These are phyloP conservation scores for Camellia granthamiana DNA, from an alignment of 148 eudicot genomes.

Conservation along the genomic window DNA sequence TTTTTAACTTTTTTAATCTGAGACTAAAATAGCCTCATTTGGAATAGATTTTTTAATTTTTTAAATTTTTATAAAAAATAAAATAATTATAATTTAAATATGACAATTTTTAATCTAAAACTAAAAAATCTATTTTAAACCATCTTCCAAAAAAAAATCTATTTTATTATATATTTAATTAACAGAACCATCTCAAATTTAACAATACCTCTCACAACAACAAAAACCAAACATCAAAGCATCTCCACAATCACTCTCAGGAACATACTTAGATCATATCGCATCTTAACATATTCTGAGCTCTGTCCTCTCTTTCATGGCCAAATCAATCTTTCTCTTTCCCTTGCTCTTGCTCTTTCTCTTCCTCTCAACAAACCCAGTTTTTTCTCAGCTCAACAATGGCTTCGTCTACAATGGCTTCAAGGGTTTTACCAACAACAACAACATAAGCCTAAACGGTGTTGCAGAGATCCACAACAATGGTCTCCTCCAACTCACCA, in stretches of 20 bases:
- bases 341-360: constrained; percentile 27
- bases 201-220: neutral
- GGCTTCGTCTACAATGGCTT: constrained; percentile 62
- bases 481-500: constrained; percentile 58
- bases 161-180: no score
- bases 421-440: constrained; percentile 23
- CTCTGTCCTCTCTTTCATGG: constrained; percentile 19
- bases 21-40: no score
- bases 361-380: constrained; percentile 25
- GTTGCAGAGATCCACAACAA: constrained; percentile 43
- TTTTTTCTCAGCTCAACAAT: constrained; percentile 40
- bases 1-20: no score
- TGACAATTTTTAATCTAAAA: no score
- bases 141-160: no score
- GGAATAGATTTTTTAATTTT: no score
- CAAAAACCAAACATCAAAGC: neutral
- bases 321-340: constrained; percentile 3
- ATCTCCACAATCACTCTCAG: neutral
- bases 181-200: no score
- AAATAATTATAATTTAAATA: no score
- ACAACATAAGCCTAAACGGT: constrained; percentile 49
- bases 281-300: neutral
- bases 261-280: neutral
- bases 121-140: no score
- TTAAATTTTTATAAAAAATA: no score